Percentiles rank a stretch among this genome's conserved stretches.
Conservation (phyloP, 2,329 filamentous ascomycete species). For the Colletotrichum spaethianum region DNA sequence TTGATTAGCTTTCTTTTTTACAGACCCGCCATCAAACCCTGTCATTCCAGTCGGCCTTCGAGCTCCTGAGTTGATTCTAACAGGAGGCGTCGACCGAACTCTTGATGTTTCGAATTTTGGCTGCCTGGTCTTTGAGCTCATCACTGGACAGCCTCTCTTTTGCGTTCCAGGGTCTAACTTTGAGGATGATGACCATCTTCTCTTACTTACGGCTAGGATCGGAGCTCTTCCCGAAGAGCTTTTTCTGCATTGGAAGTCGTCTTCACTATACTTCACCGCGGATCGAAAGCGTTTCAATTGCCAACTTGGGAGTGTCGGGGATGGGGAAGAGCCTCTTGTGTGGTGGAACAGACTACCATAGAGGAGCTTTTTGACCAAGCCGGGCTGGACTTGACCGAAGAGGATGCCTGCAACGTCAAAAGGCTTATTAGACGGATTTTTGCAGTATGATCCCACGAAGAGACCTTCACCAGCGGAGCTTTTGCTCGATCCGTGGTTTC, state of each 20-base stretch:
- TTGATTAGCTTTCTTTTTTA: too few relatives aligned
- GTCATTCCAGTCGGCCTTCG: too few relatives aligned
- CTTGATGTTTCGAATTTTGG: conserved; percentile 51
- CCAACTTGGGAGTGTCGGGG: conserved; percentile 43
- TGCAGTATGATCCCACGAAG: conserved; percentile 50
- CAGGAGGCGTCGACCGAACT: conserved; percentile 43
- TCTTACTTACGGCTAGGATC: conserved; percentile 42
- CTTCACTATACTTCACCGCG: conserved; percentile 47
- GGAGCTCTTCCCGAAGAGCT: conserved; percentile 44
- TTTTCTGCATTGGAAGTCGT: conserved; percentile 45
- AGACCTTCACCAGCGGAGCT: conserved; percentile 48
- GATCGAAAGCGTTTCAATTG: conserved; percentile 47
- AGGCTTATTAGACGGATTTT: conserved; percentile 47
- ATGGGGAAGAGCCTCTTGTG: conserved; percentile 44
- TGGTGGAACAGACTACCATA: conserved; percentile 45
- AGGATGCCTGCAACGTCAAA: conserved; percentile 46
- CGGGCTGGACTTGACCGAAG: conserved; percentile 44
- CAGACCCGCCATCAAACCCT: too few relatives aligned
- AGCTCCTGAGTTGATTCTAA: conserved; percentile 49
- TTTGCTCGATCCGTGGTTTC: conserved; percentile 50
- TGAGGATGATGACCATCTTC: conserved; percentile 46
- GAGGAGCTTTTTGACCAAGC: conserved; percentile 47
- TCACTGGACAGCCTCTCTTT: conserved; percentile 49
- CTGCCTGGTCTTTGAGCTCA: conserved; percentile 49
- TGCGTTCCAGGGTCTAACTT: conserved; percentile 42